Base-by-base conservation (phyloP, 345 rosid genomes). In the Gossypium longicalyx region DNA sequence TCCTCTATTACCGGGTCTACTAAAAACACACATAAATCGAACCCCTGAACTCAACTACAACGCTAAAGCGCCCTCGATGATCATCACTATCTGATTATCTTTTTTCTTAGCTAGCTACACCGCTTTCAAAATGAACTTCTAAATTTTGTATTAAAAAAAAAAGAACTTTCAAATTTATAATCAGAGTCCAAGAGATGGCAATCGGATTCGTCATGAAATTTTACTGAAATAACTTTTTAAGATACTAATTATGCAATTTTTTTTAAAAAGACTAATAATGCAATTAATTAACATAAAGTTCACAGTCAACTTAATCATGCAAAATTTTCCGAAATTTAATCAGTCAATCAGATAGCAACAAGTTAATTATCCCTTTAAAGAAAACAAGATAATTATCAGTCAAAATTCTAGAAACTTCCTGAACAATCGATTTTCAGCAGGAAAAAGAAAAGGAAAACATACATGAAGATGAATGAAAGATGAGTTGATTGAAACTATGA, bases 401-500 rank as follows among this genome's bases (percentile, higher is more conserved):
- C 12, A 52, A 73, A 61, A 29, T 27, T 73, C 34, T 1, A 19
- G 41, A 6, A 49, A 73, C 57, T 60, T 73, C 76, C 7, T 45
- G 23, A 74, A 64, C 51, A 27, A 52, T 52, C 54, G 10, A 51
- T 8, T 11, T 60, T 34, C 34, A 53, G 53, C 77, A 34, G 47
- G 11, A 15, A 38, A 38, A 20, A 19, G 1, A 22, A 38, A 20
- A 19, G 1, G 10, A 34, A 16, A 57, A 16, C 56, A 23, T 19
- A 25, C 27, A 71, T 12, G 23, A 67, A 57, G 52, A 25, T 5
- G 63, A 67, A 80, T 45, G 71, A 72, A 77, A 9, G 22, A 13
- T 23, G 19, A 79, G 45, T 20, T 47, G 20, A 20, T 49, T 44
- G 63, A 8, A 19, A 47, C 57, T 27, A 8, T 3, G 20, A 25